phyloP scores from a whole-genome alignment of 179 eudicot species.

The Silene noctiflora region DNA sequence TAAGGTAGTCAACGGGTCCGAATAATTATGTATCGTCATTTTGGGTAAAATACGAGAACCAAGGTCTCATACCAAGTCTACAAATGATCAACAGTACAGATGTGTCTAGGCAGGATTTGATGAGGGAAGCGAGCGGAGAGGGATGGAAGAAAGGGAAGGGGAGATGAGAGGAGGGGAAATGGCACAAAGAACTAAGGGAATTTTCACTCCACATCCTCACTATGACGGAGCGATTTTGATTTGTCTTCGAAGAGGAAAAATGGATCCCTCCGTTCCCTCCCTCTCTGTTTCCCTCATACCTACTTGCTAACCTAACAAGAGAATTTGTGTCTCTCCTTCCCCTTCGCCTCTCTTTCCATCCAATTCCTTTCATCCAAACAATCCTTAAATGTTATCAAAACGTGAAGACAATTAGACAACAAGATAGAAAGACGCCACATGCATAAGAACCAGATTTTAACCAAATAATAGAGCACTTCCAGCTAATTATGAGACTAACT shows the following conservation, averaged over 20 bases:
- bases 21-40: background rate
- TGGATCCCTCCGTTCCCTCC: background rate
- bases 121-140: background rate
- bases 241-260: background rate
- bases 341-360: no score
- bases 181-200: background rate
- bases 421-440: background rate
- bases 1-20: background rate
- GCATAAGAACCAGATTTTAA: background rate
- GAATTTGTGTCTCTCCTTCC: no score
- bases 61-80: background rate
- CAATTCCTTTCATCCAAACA: no score
- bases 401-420: background rate
- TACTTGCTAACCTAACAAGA: no score
- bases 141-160: background rate
- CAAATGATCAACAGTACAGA: background rate
- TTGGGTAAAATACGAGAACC: background rate
- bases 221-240: background rate
- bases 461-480: background rate
- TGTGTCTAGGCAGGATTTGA: background rate
- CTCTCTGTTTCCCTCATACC: background rate
- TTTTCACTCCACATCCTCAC: background rate
- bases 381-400: background rate
- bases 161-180: background rate
- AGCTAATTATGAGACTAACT: background rate